A percentile compares a stretch with the other conserved stretches of the same genome.
phyloP scores from a whole-genome alignment of 164 flowering plant genomes.

The Euptelea pleiosperma region DNA sequence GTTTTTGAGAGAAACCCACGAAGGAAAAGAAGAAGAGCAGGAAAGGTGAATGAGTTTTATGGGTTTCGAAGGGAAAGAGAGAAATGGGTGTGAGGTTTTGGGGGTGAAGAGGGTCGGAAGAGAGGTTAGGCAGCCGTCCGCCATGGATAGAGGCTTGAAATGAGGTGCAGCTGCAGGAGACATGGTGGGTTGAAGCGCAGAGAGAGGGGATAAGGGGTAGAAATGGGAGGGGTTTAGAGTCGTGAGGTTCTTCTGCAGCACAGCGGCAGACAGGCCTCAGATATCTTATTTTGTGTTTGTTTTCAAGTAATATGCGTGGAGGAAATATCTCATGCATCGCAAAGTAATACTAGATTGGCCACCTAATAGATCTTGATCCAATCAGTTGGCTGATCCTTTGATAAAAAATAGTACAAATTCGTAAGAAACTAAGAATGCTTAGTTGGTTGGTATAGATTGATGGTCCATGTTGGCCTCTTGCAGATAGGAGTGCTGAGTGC shows the following conservation, averaged over 20 bases:
- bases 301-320: too few relatives aligned
- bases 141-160: slow-evolving; percentile 46
- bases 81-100: slow-evolving; percentile 21
- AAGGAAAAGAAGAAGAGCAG: slow-evolving; percentile 17
- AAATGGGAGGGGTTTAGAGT: not conserved
- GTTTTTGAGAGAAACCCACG: slow-evolving; percentile 23
- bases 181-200: slow-evolving; percentile 29
- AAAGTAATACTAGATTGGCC: too few relatives aligned
- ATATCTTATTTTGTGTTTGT: too few relatives aligned
- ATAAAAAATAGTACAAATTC: too few relatives aligned
- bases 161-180: slow-evolving; percentile 27
- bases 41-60: slow-evolving; percentile 28
- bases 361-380: too few relatives aligned
- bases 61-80: slow-evolving; percentile 35
- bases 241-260: not conserved
- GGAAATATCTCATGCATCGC: too few relatives aligned
- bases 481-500: too few relatives aligned
- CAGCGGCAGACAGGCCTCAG: slow-evolving; percentile 2
- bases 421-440: too few relatives aligned
- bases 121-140: slow-evolving; percentile 32
- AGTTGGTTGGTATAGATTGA: too few relatives aligned
- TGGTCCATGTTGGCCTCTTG: too few relatives aligned
- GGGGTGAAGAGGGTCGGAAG: slow-evolving; percentile 33
- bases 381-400: too few relatives aligned
- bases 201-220: slow-evolving; percentile 13